Conservation (phyloP, 306 rosid species). For the Acacia melanoxylon region DNA sequence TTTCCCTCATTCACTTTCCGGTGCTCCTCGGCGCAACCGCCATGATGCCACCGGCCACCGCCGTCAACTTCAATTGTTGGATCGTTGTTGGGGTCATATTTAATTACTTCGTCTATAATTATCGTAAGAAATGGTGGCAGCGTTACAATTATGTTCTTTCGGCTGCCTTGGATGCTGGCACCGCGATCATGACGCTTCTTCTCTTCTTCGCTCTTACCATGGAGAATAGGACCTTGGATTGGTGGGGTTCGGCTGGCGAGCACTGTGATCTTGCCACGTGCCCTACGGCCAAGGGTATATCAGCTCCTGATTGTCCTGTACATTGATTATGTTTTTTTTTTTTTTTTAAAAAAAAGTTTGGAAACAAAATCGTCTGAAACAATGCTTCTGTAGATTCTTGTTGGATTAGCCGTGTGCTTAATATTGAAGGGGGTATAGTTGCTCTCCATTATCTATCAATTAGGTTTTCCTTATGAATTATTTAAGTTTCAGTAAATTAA, state of each 20-base stretch:
- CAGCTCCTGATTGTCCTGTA: slow-evolving; percentile 50
- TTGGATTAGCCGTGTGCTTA: background rate
- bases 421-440: background rate
- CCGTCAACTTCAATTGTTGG: slow-evolving; percentile 79
- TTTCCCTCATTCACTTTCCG: slow-evolving; percentile 64
- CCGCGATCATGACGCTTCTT: slow-evolving; percentile 67
- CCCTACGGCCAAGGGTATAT: slow-evolving; percentile 64
- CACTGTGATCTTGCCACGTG: slow-evolving; percentile 57
- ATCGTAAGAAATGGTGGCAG: slow-evolving; percentile 71
- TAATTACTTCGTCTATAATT: slow-evolving; percentile 55
- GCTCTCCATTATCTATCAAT: background rate
- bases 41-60: slow-evolving; percentile 64
- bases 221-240: slow-evolving; percentile 19
- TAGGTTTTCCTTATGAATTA: background rate
- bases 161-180: slow-evolving; percentile 73
- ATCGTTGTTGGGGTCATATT: slow-evolving; percentile 49
- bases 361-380: background rate
- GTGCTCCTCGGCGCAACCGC: slow-evolving; percentile 74
- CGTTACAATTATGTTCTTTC: slow-evolving; percentile 71
- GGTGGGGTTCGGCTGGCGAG: slow-evolving; percentile 64
- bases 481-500: background rate
- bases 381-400: background rate
- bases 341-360: background rate
- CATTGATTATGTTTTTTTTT: slow-evolving; percentile 8
- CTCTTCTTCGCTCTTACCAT: slow-evolving; percentile 44